Conservation (phyloP, 2,329 filamentous ascomycete species). For the Fusarium sp. region DNA sequence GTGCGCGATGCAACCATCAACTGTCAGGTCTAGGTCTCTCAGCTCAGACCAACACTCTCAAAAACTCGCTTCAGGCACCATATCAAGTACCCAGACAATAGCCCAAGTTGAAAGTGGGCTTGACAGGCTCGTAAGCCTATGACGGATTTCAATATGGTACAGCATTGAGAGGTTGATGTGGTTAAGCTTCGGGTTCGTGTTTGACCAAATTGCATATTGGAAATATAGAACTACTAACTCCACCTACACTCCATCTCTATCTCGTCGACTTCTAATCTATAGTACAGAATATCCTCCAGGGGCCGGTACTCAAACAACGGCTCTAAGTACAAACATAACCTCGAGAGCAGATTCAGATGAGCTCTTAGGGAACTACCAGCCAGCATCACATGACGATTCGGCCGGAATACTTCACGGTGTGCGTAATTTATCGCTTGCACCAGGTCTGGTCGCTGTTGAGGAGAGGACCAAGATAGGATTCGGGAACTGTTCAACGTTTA, state of each 20-base stretch:
- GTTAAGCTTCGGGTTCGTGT: fast-evolving
- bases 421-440: not conserved
- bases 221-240: not conserved
- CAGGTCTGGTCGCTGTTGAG: not conserved
- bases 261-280: not conserved
- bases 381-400: too few relatives aligned
- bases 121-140: fast-evolving
- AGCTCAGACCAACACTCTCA: fast-evolving
- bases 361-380: not conserved
- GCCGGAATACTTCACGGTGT: too few relatives aligned
- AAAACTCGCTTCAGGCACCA: fast-evolving
- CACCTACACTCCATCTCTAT: not conserved
- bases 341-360: not conserved
- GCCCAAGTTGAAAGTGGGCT: fast-evolving
- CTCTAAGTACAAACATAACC: not conserved
- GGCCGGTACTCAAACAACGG: not conserved
- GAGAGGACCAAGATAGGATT: slow-evolving; percentile 8
- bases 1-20: too few relatives aligned
- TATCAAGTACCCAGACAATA: fast-evolving
- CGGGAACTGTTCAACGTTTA: not conserved
- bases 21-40: fast-evolving
- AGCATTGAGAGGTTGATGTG: fast-evolving
- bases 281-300: not conserved
- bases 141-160: fast-evolving
- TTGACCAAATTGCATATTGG: not conserved